phyloP scores from a whole-genome alignment of 1,139 yeast genomes.

The Saccharomyces pastorianus region DNA sequence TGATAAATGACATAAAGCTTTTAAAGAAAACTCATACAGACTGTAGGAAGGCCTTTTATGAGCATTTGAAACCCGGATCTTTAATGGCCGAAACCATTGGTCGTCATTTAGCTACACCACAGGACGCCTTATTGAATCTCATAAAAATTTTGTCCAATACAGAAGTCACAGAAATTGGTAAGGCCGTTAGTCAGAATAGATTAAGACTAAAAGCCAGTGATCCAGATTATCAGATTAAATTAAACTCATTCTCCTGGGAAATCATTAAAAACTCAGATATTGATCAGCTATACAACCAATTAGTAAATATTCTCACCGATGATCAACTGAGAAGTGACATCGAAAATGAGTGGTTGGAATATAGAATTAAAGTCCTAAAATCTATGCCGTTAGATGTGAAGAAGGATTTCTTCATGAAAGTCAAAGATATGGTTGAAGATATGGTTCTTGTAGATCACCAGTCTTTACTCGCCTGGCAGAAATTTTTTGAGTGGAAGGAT shows the following conservation, averaged over 20 bases:
- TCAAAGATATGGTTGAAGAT: constrained; percentile 57
- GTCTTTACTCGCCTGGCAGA: constrained; percentile 62
- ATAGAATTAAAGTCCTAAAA: constrained; percentile 47
- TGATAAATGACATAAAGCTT: constrained; percentile 39
- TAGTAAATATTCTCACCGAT: constrained; percentile 55
- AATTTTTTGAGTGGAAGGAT: constrained; percentile 73
- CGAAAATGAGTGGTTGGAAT: constrained; percentile 54
- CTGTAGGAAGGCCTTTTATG: constrained; percentile 42
- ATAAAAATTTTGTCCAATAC: constrained; percentile 39
- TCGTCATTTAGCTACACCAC: constrained; percentile 43
- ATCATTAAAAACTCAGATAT: constrained; percentile 45
- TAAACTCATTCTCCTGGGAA: constrained; percentile 44
- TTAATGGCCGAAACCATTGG: constrained; percentile 51
- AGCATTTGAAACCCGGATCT: constrained; percentile 55
- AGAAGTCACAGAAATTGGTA: constrained; percentile 37
- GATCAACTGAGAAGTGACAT: constrained; percentile 50
- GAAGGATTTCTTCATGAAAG: constrained; percentile 34
- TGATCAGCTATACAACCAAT: constrained; percentile 44
- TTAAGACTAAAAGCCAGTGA: constrained; percentile 39
- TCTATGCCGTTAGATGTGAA: constrained; percentile 41
- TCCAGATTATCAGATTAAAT: constrained; percentile 36
- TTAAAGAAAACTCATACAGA: constrained; percentile 37
- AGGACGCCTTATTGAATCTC: constrained; percentile 43
- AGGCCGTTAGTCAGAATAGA: constrained; percentile 38
- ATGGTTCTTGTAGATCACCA: constrained; percentile 64